Conservation (phyloP, 306 rosid species). For the Myrica gale region DNA sequence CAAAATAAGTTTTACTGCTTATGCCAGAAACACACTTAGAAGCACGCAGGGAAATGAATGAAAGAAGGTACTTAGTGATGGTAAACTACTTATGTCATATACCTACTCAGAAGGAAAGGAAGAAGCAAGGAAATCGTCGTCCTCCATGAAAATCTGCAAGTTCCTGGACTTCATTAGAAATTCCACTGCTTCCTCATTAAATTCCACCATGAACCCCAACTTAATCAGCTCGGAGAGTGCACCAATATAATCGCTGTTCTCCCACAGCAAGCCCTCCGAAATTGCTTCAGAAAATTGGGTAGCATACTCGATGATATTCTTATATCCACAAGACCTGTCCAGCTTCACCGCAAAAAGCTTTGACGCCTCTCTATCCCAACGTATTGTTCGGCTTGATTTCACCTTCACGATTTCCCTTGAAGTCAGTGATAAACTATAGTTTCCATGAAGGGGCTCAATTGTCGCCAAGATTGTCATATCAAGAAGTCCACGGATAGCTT, state of each 20-base stretch:
- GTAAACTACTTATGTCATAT: no score
- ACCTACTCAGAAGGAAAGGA: slow-evolving; percentile 37
- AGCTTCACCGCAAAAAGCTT: slow-evolving; percentile 40
- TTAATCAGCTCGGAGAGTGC: slow-evolving; percentile 58
- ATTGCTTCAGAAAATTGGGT: slow-evolving; percentile 58
- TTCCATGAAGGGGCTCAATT: slow-evolving; percentile 37
- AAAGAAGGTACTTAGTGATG: not conserved
- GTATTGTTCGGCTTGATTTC: slow-evolving; percentile 36
- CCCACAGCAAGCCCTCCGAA: slow-evolving; percentile 53
- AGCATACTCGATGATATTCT: slow-evolving; percentile 43
- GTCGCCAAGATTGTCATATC: slow-evolving; percentile 41
- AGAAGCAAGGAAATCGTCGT: slow-evolving; percentile 50
- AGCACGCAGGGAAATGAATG: not conserved
- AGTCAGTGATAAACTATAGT: slow-evolving; percentile 42
- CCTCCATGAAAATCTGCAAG: slow-evolving; percentile 59
- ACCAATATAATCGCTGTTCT: slow-evolving; percentile 44
- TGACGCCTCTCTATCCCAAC: slow-evolving; percentile 44
- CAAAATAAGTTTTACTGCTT: not conserved
- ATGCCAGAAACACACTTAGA: not conserved
- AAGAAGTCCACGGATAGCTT: slow-evolving; percentile 49
- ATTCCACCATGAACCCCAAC: slow-evolving; percentile 52
- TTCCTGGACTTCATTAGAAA: slow-evolving; percentile 66
- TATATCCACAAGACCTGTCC: slow-evolving; percentile 28
- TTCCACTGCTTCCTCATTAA: slow-evolving; percentile 49
- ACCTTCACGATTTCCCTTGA: slow-evolving; percentile 34